Conservation (phyloP, 768 basidiomycete species). For the Terana coerulea region DNA sequence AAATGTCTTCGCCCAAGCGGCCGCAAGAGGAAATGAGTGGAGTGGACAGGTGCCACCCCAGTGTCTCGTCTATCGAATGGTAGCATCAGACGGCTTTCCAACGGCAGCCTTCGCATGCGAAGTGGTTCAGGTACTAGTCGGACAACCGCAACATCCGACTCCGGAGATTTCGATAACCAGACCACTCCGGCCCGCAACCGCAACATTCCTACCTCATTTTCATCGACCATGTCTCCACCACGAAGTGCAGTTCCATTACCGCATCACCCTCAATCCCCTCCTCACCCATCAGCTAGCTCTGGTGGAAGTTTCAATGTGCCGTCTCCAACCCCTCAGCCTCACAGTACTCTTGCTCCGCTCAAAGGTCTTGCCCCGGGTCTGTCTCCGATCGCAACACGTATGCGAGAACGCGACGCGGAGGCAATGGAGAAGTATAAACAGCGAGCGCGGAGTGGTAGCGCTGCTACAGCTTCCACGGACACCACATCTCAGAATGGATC, state of each 20-base stretch:
- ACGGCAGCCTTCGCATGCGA: constrained; percentile 53
- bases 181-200: constrained; percentile 36
- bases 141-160: constrained; percentile 73
- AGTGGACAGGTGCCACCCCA: constrained; percentile 26
- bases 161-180: constrained; percentile 52
- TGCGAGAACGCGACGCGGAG: constrained; percentile 81
- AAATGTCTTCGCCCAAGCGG: constrained; percentile 69
- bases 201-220: constrained; percentile 43
- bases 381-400: constrained; percentile 75
- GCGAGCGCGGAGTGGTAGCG: constrained; percentile 80
- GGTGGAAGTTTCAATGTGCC: constrained; percentile 34
- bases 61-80: constrained; percentile 37
- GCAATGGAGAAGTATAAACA: constrained; percentile 85
- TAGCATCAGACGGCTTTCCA: constrained; percentile 32
- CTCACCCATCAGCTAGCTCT: constrained; percentile 33
- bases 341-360: constrained; percentile 30
- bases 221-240: constrained; percentile 30
- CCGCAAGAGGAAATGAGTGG: constrained; percentile 63
- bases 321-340: constrained; percentile 36
- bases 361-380: constrained; percentile 44
- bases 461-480: constrained; percentile 68
- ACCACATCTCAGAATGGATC: constrained; percentile 60
- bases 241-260: constrained; percentile 28
- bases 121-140: constrained; percentile 81
- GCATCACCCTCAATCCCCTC: constrained; percentile 27